phyloP scores from a whole-genome alignment of 2,329 filamentous ascomycete genomes.

The Sporothrix inflata region DNA sequence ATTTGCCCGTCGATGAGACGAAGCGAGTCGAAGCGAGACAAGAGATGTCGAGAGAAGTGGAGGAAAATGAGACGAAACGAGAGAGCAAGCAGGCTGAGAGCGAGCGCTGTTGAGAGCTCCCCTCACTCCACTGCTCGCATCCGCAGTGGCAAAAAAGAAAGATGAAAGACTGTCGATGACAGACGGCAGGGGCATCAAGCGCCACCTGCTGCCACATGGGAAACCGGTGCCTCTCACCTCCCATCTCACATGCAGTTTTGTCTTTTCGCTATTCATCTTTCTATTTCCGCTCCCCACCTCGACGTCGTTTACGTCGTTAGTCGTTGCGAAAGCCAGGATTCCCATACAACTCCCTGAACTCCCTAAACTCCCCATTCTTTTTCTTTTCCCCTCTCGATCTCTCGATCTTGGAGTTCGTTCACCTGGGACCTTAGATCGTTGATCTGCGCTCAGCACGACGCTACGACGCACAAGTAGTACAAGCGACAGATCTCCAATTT shows the following conservation, averaged over 20 bases:
- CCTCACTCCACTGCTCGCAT: background rate
- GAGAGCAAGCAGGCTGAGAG: background rate
- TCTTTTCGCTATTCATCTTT: too few species aligned
- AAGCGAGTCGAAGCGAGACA: background rate
- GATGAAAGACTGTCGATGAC: background rate
- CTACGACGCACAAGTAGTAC: too few species aligned
- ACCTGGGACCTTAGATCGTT: background rate
- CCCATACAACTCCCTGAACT: background rate
- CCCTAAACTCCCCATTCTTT: background rate
- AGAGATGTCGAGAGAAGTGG: background rate
- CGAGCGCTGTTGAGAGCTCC: background rate
- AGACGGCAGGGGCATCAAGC: background rate
- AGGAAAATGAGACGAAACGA: background rate
- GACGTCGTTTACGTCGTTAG: too few species aligned
- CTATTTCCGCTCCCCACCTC: too few species aligned
- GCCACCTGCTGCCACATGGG: too few species aligned
- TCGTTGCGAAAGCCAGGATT: background rate
- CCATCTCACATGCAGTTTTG: too few species aligned
- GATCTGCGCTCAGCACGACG: background rate
- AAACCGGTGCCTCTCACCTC: too few species aligned
- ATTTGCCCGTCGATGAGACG: constrained; percentile 6
- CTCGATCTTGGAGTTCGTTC: background rate
- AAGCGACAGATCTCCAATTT: constrained; percentile 7
- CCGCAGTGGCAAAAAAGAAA: background rate
- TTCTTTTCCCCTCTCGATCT: background rate